Percentiles rank a stretch among this genome's conserved stretches.
Evolutionary conservation across 371 early-diverging fungal species (phyloP).

Genomic region (Cokeromyces recurvatus): DNA sequence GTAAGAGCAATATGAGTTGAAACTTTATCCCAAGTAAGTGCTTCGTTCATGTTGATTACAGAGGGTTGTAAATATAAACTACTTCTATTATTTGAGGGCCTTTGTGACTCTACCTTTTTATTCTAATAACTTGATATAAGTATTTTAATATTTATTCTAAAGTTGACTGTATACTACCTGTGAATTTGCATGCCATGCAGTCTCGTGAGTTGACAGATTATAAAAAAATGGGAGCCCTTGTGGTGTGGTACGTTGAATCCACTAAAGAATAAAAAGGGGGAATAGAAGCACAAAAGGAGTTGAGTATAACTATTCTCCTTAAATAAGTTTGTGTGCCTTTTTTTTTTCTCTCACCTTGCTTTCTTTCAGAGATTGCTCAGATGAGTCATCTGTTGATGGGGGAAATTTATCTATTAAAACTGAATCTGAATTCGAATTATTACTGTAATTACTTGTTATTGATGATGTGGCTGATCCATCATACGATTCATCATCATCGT

Average conservation of each 20-base stretch:
- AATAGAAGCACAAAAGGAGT: no score
- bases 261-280: no score
- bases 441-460: neutral
- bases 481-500: constrained; percentile 7
- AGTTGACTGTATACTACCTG: neutral
- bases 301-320: no score
- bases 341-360: no score
- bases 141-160: constrained; percentile 2
- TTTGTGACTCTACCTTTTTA: no score
- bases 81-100: constrained; percentile 16
- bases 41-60: constrained; percentile 16
- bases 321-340: no score
- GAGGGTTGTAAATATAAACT: no score
- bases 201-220: constrained; percentile 68
- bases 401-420: no score
- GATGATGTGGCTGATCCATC: constrained; percentile 14
- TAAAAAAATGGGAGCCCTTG: constrained; percentile 68
- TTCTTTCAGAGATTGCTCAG: no score
- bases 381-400: no score
- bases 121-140: no score
- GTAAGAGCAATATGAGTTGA: constrained; percentile 58
- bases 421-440: no score
- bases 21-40: constrained; percentile 42
- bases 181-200: constrained; percentile 49
- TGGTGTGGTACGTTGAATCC: constrained; percentile 48